Percentiles rank a stretch among this genome's conserved stretches.
phyloP scores from a whole-genome alignment of 352 stramenopile species.

The Phytophthora citrophthora region DNA sequence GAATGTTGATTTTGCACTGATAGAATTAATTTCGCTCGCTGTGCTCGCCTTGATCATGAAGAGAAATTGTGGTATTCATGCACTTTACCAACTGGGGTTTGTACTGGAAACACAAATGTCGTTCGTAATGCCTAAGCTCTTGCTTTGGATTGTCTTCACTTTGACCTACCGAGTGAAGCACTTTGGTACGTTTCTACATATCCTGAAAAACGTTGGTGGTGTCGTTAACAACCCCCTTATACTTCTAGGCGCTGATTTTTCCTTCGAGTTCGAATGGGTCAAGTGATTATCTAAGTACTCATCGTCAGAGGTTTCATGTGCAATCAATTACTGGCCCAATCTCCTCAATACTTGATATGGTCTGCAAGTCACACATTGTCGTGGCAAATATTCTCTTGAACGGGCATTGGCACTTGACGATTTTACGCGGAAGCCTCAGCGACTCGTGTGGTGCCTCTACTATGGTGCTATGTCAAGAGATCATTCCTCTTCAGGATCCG shows the following conservation, averaged over 20 bases:
- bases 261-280: neutral
- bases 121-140: slow-evolving; percentile 19
- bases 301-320: neutral
- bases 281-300: neutral
- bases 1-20: slow-evolving; percentile 17
- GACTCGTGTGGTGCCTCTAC: too few relatives aligned
- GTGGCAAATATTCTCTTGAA: slow-evolving; percentile 3
- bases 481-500: neutral
- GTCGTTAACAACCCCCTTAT: neutral
- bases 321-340: neutral
- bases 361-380: neutral
- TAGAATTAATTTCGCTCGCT: slow-evolving; percentile 24
- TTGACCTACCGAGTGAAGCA: slow-evolving; percentile 9
- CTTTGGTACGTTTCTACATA: slow-evolving; percentile 16
- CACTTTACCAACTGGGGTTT: slow-evolving; percentile 30
- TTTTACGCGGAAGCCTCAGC: too few relatives aligned
- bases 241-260: neutral
- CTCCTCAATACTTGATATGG: neutral
- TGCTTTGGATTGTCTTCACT: slow-evolving; percentile 23
- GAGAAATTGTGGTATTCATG: slow-evolving; percentile 19
- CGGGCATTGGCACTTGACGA: neutral
- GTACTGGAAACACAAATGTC: slow-evolving; percentile 26
- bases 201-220: too few relatives aligned
- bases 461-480: neutral
- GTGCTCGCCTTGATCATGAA: slow-evolving; percentile 16